Base-by-base conservation (phyloP, 768 basidiomycete species). In the Tricholoma terreum region DNA sequence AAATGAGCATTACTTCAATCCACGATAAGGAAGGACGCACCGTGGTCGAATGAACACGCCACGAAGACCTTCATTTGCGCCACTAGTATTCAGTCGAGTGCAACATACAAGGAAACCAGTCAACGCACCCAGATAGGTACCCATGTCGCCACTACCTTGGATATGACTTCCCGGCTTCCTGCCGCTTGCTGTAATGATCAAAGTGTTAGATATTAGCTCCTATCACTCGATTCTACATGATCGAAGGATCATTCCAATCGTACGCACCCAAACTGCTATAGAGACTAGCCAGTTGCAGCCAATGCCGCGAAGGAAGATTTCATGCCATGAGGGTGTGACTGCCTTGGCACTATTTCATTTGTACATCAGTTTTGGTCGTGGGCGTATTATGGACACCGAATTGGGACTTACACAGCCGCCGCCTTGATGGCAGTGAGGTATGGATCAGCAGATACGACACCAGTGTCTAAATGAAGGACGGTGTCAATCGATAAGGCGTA, bases 231-330 rank as follows among this genome's bases (percentile, higher is more conserved):
- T n/a, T n/a, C n/a, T n/a, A n/a, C n/a, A 27, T 27, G 24, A 27
- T 27, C 36, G 6, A 50, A 34, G 49, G 11, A 9, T 9, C n/a
- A 17, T 3, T 4, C 34, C 19, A n/a, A 2, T 21, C 35, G 21
- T 17, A 69, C 85, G 27, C 55, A 87, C 88, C 87, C 88, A 90
- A 55, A 90, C 74, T 1, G 87, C 88, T 5, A 89, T 70, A 58
- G 79, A 86, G 35, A 90, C 88, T 1, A 90, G 76, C 87, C 86
- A 90, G 61, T 90, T 90, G 61, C 88, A 90, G 6, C 81, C 88
- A 60, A 90, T 87, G 0, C 87, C 88, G 14, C 87, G 76, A 17
- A 90, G 70, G 71, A 90, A 84, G 35, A 90, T 85, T 65, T 90
- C 83, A 66, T 88, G 77, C 87, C 87, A 90, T 31, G 77, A 69